Evolutionary conservation across 192 early-diverging fungal species (phyloP).

Genomic region (Dimargaris verticillata): DNA sequence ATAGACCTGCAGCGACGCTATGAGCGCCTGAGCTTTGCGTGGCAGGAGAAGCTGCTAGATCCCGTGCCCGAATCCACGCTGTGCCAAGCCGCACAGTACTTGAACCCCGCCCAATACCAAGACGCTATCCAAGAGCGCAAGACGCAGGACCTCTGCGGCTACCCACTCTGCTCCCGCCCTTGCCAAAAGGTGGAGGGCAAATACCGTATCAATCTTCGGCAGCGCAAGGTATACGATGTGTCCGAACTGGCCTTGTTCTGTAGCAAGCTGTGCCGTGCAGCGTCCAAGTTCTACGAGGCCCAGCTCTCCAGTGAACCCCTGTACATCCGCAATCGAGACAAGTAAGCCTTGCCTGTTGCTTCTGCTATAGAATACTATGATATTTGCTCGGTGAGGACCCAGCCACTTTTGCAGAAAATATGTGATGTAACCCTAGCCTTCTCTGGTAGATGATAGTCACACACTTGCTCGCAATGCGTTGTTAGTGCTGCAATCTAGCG

Average conservation of each 20-base stretch:
- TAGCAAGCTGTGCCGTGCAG: slow-evolving; percentile 47
- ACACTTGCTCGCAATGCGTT: too few relatives aligned
- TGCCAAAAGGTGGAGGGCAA: slow-evolving; percentile 31
- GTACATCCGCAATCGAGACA: slow-evolving; percentile 34
- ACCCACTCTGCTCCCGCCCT: slow-evolving; percentile 53
- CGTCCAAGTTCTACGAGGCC: slow-evolving; percentile 43
- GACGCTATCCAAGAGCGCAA: slow-evolving; percentile 59
- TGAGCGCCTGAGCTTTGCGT: slow-evolving; percentile 18
- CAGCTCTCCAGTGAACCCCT: slow-evolving; percentile 64
- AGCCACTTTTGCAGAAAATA: too few relatives aligned
- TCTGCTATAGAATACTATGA: too few relatives aligned
- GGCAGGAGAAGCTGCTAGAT: slow-evolving; percentile 24
- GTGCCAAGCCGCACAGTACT: slow-evolving; percentile 33
- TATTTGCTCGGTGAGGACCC: too few relatives aligned
- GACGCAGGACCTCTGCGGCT: slow-evolving; percentile 55
- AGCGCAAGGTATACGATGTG: slow-evolving; percentile 65
- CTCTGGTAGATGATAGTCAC: too few relatives aligned
- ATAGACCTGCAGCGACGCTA: slow-evolving; percentile 11
- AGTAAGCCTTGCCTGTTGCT: background rate
- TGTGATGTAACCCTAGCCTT: too few relatives aligned
- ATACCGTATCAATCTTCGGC: slow-evolving; percentile 50
- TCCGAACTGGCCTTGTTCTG: slow-evolving; percentile 51
- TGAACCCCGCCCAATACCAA: slow-evolving; percentile 47
- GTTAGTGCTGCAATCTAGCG: too few relatives aligned
- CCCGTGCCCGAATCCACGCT: slow-evolving; percentile 14